These are phyloP conservation scores for Corniculantispora saksenae DNA, from an alignment of 2,329 filamentous ascomycete genomes.

Conservation along the genomic window DNA sequence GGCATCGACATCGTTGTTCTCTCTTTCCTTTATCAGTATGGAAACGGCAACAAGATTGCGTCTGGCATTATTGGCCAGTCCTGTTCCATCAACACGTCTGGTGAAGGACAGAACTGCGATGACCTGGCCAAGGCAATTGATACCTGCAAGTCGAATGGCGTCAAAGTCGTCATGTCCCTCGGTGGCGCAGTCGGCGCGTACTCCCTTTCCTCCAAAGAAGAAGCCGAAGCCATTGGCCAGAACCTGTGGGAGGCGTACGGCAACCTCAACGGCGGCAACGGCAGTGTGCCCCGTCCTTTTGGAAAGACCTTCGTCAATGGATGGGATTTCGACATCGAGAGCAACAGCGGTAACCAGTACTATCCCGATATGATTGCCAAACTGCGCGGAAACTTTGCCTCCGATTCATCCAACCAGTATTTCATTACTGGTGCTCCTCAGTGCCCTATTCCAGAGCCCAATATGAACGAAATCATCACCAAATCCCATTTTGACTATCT, in stretches of 20 bases:
- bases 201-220: constrained; percentile 15
- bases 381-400: constrained; percentile 27
- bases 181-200: constrained; percentile 21
- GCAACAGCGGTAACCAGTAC: constrained; percentile 23
- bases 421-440: constrained; percentile 49
- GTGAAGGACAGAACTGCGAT: constrained; percentile 32
- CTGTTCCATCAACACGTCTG: constrained; percentile 35
- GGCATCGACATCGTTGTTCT: constrained; percentile 45
- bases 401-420: constrained; percentile 29
- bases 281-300: constrained; percentile 26
- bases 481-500: constrained; percentile 41
- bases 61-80: constrained; percentile 42
- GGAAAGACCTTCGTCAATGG: constrained; percentile 31
- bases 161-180: constrained; percentile 23
- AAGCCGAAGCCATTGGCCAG: constrained; percentile 21
- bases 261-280: constrained; percentile 4
- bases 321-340: constrained; percentile 32
- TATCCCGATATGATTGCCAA: constrained; percentile 24
- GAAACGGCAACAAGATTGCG: constrained; percentile 36
- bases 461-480: constrained; percentile 43
- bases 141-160: constrained; percentile 20
- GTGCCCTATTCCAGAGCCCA: constrained; percentile 38
- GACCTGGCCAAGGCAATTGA: constrained; percentile 18
- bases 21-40: constrained; percentile 42
- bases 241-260: constrained; percentile 25